Evolutionary conservation across 2,329 filamentous ascomycete genomes (phyloP).

Genomic region (Pseudopithomyces maydicus): DNA sequence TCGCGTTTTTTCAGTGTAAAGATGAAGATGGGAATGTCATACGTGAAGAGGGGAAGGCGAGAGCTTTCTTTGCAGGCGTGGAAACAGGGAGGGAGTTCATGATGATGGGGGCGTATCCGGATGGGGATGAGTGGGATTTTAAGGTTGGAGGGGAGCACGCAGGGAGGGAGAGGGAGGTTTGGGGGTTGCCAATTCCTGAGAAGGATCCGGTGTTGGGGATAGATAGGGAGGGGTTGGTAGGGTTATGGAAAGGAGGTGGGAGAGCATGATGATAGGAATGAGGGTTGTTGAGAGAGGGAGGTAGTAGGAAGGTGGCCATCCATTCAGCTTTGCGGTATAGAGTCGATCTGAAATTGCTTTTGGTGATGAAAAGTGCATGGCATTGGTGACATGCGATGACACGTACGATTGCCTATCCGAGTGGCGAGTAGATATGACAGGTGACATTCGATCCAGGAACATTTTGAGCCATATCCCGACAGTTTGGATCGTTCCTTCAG

Average conservation of each 20-base stretch:
- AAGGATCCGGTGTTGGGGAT: conserved; percentile 56
- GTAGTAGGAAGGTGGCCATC: background rate
- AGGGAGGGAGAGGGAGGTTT: conserved; percentile 50
- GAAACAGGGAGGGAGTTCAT: conserved; percentile 52
- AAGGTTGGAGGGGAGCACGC: conserved; percentile 51
- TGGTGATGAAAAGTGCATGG: too few species aligned
- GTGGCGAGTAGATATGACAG: too few species aligned
- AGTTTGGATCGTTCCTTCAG: background rate
- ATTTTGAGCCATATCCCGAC: too few species aligned
- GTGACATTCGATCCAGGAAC: too few species aligned
- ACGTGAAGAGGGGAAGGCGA: conserved; percentile 36
- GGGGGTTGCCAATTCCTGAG: conserved; percentile 52
- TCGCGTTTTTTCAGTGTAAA: conserved; percentile 53
- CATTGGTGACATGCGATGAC: background rate
- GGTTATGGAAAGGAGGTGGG: conserved; percentile 36
- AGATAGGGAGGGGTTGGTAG: conserved; percentile 42
- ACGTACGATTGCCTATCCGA: background rate
- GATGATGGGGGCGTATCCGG: conserved; percentile 64
- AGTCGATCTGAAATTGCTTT: too few species aligned
- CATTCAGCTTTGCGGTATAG: background rate
- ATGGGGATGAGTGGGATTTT: conserved; percentile 58
- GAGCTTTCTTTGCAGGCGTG: conserved; percentile 43
- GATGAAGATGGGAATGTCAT: conserved; percentile 22
- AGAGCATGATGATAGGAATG: background rate
- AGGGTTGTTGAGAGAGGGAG: background rate